Evolutionary conservation across 1,284 basidiomycete genomes (phyloP).

Genomic region (Ganoderma resinaceum): DNA sequence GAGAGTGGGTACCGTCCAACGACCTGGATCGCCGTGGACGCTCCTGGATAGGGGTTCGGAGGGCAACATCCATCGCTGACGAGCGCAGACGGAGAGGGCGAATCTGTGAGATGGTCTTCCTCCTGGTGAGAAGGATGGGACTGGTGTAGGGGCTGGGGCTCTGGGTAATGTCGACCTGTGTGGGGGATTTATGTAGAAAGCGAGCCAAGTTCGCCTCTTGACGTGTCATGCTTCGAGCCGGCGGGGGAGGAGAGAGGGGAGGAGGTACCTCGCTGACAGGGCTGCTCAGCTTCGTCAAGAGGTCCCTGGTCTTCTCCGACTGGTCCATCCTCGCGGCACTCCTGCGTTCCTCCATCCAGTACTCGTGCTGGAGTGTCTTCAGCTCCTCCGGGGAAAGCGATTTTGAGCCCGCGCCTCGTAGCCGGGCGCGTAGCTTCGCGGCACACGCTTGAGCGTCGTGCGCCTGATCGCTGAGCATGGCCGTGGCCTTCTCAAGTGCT

Average conservation of each 20-base stretch:
- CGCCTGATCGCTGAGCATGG: constrained; percentile 50
- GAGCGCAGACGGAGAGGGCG: constrained; percentile 34
- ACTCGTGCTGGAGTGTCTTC: constrained; percentile 49
- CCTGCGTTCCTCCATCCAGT: constrained; percentile 59
- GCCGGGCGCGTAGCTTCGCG: constrained; percentile 46
- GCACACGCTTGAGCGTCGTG: constrained; percentile 52
- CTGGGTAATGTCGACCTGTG: constrained; percentile 25
- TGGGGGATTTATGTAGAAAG: constrained; percentile 34
- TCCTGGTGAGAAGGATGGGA: constrained; percentile 12
- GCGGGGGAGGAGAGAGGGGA: constrained; percentile 12
- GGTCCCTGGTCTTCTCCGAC: constrained; percentile 22
- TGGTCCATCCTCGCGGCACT: constrained; percentile 46
- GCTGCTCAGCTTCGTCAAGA: constrained; percentile 27
- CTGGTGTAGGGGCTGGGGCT: constrained; percentile 11
- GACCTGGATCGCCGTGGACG: constrained; percentile 22
- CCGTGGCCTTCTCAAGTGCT: constrained; percentile 50
- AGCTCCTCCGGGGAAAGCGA: constrained; percentile 43
- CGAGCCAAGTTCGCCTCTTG: constrained; percentile 29
- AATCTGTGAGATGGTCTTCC: constrained; percentile 33
- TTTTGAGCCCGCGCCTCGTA: constrained; percentile 42
- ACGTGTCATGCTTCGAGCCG: constrained; percentile 15
- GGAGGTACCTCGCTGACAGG: constrained; percentile 13
- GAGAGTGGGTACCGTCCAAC: constrained; percentile 24
- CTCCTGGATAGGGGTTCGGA: constrained; percentile 20
- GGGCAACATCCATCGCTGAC: constrained; percentile 26